Percentiles rank a stretch among this genome's conserved stretches.
Conservation (phyloP, 2,329 filamentous ascomycete genomes). For the Colletotrichum sp. region DNA sequence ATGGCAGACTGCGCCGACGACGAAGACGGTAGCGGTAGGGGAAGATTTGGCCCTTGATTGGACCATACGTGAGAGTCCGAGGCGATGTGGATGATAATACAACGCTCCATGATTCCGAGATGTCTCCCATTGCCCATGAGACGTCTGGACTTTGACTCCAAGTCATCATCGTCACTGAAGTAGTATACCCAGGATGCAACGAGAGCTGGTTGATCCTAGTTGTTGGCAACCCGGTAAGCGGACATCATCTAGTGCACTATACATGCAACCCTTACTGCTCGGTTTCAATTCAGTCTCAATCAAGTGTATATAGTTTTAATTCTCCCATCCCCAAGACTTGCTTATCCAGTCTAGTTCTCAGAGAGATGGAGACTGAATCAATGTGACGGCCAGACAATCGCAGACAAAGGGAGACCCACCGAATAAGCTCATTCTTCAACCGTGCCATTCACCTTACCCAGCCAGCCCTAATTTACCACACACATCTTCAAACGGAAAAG, state of each 20-base stretch:
- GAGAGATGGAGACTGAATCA: neutral
- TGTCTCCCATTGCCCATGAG: fast-evolving
- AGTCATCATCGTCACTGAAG: neutral
- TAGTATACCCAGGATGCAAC: neutral
- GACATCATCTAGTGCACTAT: neutral
- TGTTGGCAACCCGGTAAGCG: neutral
- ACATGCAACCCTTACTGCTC: fast-evolving
- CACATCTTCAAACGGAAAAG: neutral
- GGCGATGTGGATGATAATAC: neutral
- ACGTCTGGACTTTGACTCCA: fast-evolving
- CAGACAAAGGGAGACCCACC: neutral
- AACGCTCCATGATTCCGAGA: fast-evolving
- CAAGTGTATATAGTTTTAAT: fast-evolving
- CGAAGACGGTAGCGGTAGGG: neutral
- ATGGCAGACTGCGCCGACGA: neutral
- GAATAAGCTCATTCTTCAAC: neutral
- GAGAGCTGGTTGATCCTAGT: neutral
- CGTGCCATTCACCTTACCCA: neutral
- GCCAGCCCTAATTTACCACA: neutral
- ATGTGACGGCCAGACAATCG: neutral
- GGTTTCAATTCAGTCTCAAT: neutral
- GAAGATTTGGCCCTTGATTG: neutral
- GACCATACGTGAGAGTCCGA: neutral
- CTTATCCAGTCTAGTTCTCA: neutral
- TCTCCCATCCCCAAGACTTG: neutral